Base-by-base conservation (phyloP, 163 green algal genomes). In the Prototheca wickerhamii region DNA sequence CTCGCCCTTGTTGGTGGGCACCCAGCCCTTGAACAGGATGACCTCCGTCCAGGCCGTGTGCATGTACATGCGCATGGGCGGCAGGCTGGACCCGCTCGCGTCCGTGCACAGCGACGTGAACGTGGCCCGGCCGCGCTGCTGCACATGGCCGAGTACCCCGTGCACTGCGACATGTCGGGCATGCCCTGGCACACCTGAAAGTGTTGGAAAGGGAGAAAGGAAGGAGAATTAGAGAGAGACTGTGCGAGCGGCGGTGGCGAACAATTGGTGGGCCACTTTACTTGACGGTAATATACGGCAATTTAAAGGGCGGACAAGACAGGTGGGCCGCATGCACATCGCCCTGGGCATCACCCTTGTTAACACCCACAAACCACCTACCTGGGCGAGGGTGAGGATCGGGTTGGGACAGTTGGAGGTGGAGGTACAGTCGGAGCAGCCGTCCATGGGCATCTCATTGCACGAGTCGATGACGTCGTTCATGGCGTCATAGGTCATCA, bases 21-120 rank as follows among this genome's bases (percentile, higher is more conserved):
- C 59, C 79, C 81, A 87, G 4, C 68, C 64, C 68, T 78, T 78
- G 54, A 82, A 82, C 56, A 87, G 63, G 28, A 87, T 66, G 29
- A 87, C 58, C 26, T 85, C 81, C 17, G 51, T 62, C 66, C 60
- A 65, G 51, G 58, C 50, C n/a, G 66, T 51, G 31, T 72, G 66
- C 15, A 72, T 21, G 33, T 61, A 72, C 59, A 60, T 63, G 15
- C 52, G 56, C 28, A 42, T 32, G 21, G 40, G 44, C 21, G 56
- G 46, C 44, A 28, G 28, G 18, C 6, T 6, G 37, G 6, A 25
- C 28, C 50, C 31, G 0, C 18, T 7, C 28, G 26, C n/a, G 28
- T 35, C 51, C n/a, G 26, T 21, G 51, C 51, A 58, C 26, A 58
- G 51, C 51, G 25, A 8, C 26, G 35, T 30, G 34, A 72, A 72